Evolutionary conservation across 129 eudicot genomes (phyloP), one percentile per base, ranked within the genome.

Genomic region (Chrysanthemum lavandulifolium): DNA sequence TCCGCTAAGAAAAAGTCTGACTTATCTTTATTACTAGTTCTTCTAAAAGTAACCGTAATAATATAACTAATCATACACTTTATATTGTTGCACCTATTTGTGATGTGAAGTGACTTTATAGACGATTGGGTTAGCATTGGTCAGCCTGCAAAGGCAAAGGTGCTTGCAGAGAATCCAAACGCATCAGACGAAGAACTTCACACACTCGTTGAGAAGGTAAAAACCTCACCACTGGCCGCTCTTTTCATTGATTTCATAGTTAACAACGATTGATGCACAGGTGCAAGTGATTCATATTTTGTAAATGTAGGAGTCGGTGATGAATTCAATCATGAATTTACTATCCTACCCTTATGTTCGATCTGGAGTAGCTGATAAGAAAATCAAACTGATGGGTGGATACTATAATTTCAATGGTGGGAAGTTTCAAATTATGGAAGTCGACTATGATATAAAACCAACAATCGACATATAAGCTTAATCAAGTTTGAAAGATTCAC

Each of bases 201-300:
- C 14, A 68, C 80, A 29, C 80, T 76, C 27, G 80, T 76, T 59
- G 75, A 68, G 60, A 76, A 76, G 80, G 80, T 76, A 8, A 53
- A 53, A 53, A 13, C 19, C 58, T 53, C 58, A 15, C 18, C 19
- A 53, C 14, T 53, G 2, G 2, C 18, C 2, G 0, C n/a, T 53
- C 5, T 15, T 53, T 14, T 13, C 19, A 0, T 0, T 13, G 0
- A 25, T 21, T 6, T n/a, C n/a, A 36, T 71, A 23, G 13, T 66
- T 68, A 52, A 27, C 29, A 16, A 15, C 3, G 7, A 40, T 40
- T 40, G 10, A 40, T 7, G 47, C 47, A 40, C n/a, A 2, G 1
- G 5, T 0, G 11, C 13, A 48, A 16, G 33, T 71, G 50, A 59
- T 36, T 13, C 54, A 43, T 52, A 74, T 51, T 19, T 51, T 61